Evolutionary conservation across 352 stramenopile species (phyloP).

Genomic region (Saprolegnia parasitica): DNA sequence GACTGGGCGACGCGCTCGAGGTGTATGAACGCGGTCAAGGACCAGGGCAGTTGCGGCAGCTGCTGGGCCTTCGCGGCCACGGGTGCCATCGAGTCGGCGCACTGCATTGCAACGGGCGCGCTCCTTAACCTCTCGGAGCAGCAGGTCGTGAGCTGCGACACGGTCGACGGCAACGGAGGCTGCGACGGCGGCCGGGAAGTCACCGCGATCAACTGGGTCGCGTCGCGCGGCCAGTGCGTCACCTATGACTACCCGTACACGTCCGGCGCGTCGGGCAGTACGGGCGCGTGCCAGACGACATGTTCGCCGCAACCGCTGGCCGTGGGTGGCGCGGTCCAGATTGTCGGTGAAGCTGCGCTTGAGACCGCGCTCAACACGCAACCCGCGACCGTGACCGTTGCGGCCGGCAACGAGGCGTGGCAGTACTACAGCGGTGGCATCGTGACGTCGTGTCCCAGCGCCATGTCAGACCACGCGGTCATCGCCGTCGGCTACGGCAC

Average conservation of each 20-base stretch:
- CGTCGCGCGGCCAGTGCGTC: constrained; percentile 75
- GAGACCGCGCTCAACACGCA: no score
- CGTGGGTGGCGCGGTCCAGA: constrained; percentile 49
- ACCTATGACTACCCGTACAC: constrained; percentile 81
- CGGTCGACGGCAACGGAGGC: constrained; percentile 67
- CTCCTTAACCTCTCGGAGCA: no score
- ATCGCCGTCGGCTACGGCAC: constrained; percentile 93
- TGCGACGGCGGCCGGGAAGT: constrained; percentile 90
- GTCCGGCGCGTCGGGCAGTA: constrained; percentile 35
- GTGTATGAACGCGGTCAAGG: constrained; percentile 90
- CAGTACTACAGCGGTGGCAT: constrained; percentile 96
- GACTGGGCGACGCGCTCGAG: constrained; percentile 84
- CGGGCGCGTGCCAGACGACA: constrained; percentile 35
- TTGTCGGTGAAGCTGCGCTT: constrained; percentile 78
- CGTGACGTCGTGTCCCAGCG: constrained; percentile 57
- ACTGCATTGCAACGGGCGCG: constrained; percentile 68
- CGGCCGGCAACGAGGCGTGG: constrained; percentile 91
- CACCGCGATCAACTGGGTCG: constrained; percentile 90
- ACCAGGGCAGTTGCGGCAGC: constrained; percentile 92
- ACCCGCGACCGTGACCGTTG: constrained; percentile 93
- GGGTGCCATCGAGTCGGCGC: constrained; percentile 84
- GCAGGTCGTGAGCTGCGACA: constrained; percentile 90
- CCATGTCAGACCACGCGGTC: constrained; percentile 95
- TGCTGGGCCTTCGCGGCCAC: constrained; percentile 96
- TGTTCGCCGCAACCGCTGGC: constrained; percentile 35